phyloP scores from a whole-genome alignment of 2,329 filamentous ascomycete genomes.

The Cercospora citrullina region DNA sequence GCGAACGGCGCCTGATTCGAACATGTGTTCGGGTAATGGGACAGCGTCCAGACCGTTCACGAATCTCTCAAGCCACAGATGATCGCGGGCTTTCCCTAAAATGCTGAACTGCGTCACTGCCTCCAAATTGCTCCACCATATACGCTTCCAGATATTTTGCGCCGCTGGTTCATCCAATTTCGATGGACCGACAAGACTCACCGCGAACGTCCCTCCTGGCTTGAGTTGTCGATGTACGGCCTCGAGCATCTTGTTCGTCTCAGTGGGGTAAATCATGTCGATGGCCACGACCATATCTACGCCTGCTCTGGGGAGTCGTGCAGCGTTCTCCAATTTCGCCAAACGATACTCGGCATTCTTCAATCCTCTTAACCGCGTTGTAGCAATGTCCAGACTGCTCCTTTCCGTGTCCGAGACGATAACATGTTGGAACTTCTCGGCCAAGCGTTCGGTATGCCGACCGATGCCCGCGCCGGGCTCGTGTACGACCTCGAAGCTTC shows the following conservation, averaged over 20 bases:
- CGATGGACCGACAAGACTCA: not conserved
- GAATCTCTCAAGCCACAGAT: not conserved
- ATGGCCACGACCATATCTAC: conserved; percentile 11
- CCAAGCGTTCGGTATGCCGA: conserved; percentile 23
- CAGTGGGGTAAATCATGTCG: conserved; percentile 16
- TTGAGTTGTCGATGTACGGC: conserved; percentile 25
- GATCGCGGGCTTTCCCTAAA: not conserved
- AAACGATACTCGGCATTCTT: conserved; percentile 1
- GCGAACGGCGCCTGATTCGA: not conserved
- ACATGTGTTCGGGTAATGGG: not conserved
- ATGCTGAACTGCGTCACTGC: not conserved
- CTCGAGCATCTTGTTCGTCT: conserved; percentile 23
- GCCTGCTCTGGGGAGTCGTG: not conserved
- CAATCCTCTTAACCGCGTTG: not conserved
- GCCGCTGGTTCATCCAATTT: not conserved
- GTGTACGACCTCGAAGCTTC: conserved; percentile 26
- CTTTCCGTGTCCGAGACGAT: conserved; percentile 31
- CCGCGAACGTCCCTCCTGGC: conserved; percentile 27
- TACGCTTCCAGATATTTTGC: conserved; percentile 7
- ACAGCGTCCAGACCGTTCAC: not conserved
- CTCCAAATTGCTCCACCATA: not conserved
- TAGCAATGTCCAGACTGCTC: conserved; percentile 28
- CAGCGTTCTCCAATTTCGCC: conserved; percentile 5
- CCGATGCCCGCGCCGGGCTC: conserved; percentile 34
- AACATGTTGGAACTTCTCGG: conserved; percentile 27